Percentiles rank a stretch among this genome's conserved stretches.
Evolutionary conservation across 441 rosid genomes (phyloP).

Genomic region (Populus tomentosa): DNA sequence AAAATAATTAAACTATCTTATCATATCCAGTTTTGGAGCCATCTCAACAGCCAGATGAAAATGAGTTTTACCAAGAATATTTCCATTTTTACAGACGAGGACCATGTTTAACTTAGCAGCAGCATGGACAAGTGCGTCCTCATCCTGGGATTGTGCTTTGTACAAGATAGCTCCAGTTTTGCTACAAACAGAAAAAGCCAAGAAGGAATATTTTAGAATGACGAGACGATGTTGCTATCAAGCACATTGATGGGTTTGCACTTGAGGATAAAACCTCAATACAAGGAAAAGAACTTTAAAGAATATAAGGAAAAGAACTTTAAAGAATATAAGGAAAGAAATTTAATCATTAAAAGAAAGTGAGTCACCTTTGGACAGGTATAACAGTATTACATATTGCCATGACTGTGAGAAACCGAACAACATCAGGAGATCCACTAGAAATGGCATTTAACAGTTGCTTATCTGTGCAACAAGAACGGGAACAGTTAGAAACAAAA

Average conservation of each 20-base stretch:
- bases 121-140: conserved; percentile 97
- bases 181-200: conserved; percentile 36
- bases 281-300: neutral
- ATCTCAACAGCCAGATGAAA: conserved; percentile 23
- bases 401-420: conserved; percentile 87
- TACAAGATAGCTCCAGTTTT: conserved; percentile 77
- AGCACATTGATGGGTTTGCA: conserved; percentile 1
- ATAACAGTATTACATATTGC: conserved; percentile 94
- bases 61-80: conserved; percentile 61
- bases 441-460: conserved; percentile 67
- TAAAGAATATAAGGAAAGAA: neutral
- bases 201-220: conserved; percentile 1
- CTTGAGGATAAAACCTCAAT: neutral
- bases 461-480: conserved; percentile 42
- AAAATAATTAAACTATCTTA: conserved; percentile 14
- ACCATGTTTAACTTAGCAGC: conserved; percentile 90
- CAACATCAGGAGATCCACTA: conserved; percentile 80
- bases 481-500: conserved; percentile 16
- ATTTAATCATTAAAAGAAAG: neutral
- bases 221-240: neutral
- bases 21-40: conserved; percentile 13
- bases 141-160: conserved; percentile 99
- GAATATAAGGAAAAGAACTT: neutral
- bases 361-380: conserved; percentile 71
- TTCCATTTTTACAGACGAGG: conserved; percentile 63